Evolutionary conservation across 495 filamentous ascomycete genomes (phyloP), one percentile per base, ranked within the genome.

Genomic region (Aspergillus ellipticus): DNA sequence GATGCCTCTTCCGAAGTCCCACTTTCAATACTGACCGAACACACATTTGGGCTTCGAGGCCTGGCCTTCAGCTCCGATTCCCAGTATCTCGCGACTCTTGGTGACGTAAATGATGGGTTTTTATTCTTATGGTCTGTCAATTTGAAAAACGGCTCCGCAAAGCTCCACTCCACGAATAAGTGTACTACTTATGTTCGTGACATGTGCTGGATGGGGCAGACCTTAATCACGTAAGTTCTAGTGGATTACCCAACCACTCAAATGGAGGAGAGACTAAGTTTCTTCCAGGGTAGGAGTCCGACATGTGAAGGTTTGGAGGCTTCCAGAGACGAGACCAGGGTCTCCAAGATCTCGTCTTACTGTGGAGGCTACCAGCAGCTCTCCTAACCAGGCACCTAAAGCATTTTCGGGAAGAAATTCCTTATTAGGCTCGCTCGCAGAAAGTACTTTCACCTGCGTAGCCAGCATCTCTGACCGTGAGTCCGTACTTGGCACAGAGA

Each of bases 251-350:
- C 35, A 8, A 26, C 17, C 11, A 20, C 21, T 21, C 9, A 16
- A 33, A 20, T 35, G 8, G 22, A 20, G 35, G 11, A n/a, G 11
- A 6, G 22, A 52, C 58, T 66, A 41, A 42, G 17, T 29, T 33
- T 42, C 46, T 29, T 22, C 41, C 43, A 92, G 86, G 26, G 80
- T 90, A 22, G 94, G 94, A 16, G 88, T 92, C 42, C 84, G 94
- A 49, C 92, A 97, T 75, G 84, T 96, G 62, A 98, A 97, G 69
- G 82, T 95, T 28, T 98, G 94, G 94, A 81, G 88, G 59, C 81
- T 91, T 16, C 89, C 93, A 28, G 86, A 89, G 9, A 66, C 59
- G 11, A 65, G 66, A 61, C 59, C 74, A 48, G 72, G 63, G 10
- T 79, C 79, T 13, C 78, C 77, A 0, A 83, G 82, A 54, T 65